Conservation (phyloP, 345 rosid genomes). For the Mallotus nudiflorus region DNA sequence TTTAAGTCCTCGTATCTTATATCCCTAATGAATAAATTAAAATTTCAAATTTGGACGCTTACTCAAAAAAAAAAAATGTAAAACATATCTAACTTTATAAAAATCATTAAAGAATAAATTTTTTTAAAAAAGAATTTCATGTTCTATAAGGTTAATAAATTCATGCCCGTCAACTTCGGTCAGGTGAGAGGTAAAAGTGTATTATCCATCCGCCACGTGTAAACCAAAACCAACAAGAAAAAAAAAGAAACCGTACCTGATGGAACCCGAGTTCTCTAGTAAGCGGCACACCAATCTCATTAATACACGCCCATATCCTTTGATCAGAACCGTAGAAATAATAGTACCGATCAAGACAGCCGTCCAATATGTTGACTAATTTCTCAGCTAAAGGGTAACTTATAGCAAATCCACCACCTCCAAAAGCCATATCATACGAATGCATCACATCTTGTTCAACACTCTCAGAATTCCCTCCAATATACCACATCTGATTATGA, state of each 20-base stretch:
- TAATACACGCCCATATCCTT: conserved; percentile 70
- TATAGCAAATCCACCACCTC: conserved; percentile 90
- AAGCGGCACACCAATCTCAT: conserved; percentile 72
- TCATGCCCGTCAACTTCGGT: conserved; percentile 9
- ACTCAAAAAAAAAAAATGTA: too few species aligned
- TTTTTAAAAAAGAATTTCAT: too few species aligned
- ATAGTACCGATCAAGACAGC: conserved; percentile 62
- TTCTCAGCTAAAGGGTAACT: conserved; percentile 67
- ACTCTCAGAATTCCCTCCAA: conserved; percentile 81
- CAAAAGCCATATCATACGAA: conserved; percentile 77
- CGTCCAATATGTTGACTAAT: conserved; percentile 56
- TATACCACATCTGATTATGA: conserved; percentile 72
- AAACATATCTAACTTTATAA: too few species aligned
- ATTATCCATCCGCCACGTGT: conserved; percentile 23
- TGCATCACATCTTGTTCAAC: conserved; percentile 71
- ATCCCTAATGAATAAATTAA: too few species aligned
- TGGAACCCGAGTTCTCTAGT: conserved; percentile 75
- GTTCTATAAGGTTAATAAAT: too few species aligned
- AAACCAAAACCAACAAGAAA: not conserved
- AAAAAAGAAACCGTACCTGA: conserved; percentile 52
- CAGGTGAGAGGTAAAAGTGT: conserved; percentile 5
- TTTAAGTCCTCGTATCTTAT: too few species aligned
- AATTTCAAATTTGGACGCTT: too few species aligned
- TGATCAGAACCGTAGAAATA: conserved; percentile 84
- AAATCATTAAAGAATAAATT: too few species aligned